Base-by-base conservation (phyloP, 306 rosid genomes). In the Alnus rubra region DNA sequence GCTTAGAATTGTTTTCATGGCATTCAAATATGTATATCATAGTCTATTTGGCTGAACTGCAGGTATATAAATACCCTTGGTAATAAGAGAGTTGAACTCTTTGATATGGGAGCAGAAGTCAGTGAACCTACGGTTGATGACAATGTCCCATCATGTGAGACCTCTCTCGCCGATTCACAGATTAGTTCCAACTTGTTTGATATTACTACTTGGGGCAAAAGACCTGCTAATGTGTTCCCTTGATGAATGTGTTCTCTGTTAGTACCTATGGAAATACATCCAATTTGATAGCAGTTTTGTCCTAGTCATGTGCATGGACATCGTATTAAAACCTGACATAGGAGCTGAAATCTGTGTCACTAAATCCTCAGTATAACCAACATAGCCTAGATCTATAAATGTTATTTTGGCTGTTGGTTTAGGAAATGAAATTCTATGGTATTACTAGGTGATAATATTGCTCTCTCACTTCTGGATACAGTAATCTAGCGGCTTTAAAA, bases 71-170 rank as follows among this genome's bases (percentile, higher is more conserved):
- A 83, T 77, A 90, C 92, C 78, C 88, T 91, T 81, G 98, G 94
- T 76, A 96, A 96, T 86, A 96, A 96, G 89, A 93, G 87, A 77
- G 82, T 93, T 71, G 99, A 96, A 75, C 97, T 93, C 50, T 93
- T 96, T 87, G 99, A 96, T 87, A 92, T 80, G 89, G 98, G 97
- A 80, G 94, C 90, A 55, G 97, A 97, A 76, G 86, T 81, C 67
- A 87, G 91, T 69, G 94, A 88, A 80, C 98, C 99, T 73, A 85
- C 92, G 50, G 96, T 93, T 53, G 96, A 89, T 77, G 97, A 84
- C 35, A 93, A 96, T 82, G 87, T 91, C 78, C 96, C 98, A 69
- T 95, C 98, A 84, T 65, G 98, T 95, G 82, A 90, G 86, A 76
- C 74, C 58, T 71, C 77, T 62, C 74, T 74, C 54, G 13, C 18